Percentiles rank a stretch among this genome's conserved stretches.
Evolutionary conservation across 306 rosid species (phyloP).

Genomic region (Senna siamea): DNA sequence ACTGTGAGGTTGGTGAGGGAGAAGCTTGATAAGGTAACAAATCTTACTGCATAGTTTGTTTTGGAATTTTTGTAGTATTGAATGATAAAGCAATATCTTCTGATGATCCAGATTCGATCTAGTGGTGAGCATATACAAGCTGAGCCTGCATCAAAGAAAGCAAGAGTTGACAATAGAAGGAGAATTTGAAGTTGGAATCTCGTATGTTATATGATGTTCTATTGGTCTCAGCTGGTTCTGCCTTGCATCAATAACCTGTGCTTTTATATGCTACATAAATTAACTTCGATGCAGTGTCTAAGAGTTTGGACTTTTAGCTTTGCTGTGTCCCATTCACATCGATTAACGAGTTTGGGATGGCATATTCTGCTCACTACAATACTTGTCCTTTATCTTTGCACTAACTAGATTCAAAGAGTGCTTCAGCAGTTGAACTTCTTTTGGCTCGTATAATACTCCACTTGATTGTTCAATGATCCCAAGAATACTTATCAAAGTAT

Average conservation of each 20-base stretch:
- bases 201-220: slow-evolving; percentile 17
- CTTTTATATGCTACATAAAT: not conserved
- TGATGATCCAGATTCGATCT: slow-evolving; percentile 62
- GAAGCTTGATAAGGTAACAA: slow-evolving; percentile 82
- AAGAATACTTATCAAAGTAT: too few species aligned
- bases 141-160: slow-evolving; percentile 64
- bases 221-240: slow-evolving; percentile 9
- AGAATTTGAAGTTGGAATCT: slow-evolving; percentile 53
- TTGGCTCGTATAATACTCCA: too few species aligned
- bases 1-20: slow-evolving; percentile 75
- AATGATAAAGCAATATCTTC: slow-evolving; percentile 20
- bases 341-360: too few species aligned
- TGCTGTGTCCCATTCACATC: not conserved
- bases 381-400: too few species aligned
- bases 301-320: not conserved
- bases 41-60: slow-evolving; percentile 27
- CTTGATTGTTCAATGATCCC: too few species aligned
- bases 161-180: slow-evolving; percentile 78
- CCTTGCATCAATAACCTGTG: not conserved
- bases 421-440: too few species aligned
- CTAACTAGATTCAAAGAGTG: too few species aligned
- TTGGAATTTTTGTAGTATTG: not conserved
- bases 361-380: too few species aligned
- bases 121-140: slow-evolving; percentile 58
- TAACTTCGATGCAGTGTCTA: not conserved